Conservation (phyloP, 1,284 basidiomycete genomes). For the Moniliella sp. region DNA sequence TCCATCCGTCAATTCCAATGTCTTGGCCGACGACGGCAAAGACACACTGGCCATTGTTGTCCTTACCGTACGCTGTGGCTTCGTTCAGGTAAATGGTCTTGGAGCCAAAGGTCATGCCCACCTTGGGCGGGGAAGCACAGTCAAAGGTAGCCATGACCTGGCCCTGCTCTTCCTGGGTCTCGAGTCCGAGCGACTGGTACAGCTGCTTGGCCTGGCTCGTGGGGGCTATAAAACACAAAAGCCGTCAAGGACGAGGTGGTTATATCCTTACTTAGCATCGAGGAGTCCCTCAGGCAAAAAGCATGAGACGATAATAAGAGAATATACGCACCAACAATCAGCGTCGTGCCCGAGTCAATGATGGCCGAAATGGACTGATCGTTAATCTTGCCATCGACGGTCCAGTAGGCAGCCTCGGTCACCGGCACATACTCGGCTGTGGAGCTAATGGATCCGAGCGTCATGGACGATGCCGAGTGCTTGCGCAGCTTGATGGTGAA, state of each 20-base stretch:
- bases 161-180: background rate
- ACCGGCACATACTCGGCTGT: constrained; percentile 8
- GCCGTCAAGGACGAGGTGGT: constrained; percentile 32
- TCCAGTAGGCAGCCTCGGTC: constrained; percentile 23
- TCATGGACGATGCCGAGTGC: background rate
- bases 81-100: background rate
- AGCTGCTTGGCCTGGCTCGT: constrained; percentile 9
- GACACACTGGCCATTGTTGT: constrained; percentile 1
- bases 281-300: constrained; percentile 39
- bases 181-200: background rate
- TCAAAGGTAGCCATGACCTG: no score
- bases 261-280: constrained; percentile 28
- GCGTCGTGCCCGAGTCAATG: constrained; percentile 40
- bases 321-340: constrained; percentile 37
- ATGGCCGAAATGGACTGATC: constrained; percentile 35
- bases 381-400: constrained; percentile 8
- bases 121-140: background rate
- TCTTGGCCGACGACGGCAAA: constrained; percentile 1
- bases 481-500: background rate
- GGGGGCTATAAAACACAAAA: constrained; percentile 27
- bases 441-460: constrained; percentile 34
- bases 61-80: background rate
- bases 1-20: background rate
- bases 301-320: constrained; percentile 20
- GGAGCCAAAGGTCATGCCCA: background rate